Conservation (phyloP, 805 yeast genomes). For the Pichia deserticola region DNA sequence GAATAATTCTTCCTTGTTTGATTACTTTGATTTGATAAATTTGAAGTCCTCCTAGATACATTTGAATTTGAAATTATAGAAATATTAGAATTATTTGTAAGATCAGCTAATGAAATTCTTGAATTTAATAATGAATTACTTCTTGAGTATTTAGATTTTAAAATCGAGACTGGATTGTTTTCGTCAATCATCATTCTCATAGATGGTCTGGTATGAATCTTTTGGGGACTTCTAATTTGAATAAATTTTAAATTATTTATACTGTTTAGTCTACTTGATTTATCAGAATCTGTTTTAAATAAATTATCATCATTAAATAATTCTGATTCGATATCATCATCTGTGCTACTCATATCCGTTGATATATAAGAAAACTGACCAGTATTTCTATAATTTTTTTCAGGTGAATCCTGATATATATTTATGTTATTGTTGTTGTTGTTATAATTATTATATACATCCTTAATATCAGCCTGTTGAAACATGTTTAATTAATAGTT, state of each 20-base stretch:
- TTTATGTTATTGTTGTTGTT: not conserved
- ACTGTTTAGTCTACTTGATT: not conserved
- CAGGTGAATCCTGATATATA: not conserved
- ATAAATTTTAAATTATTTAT: not conserved
- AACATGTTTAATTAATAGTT: too few relatives aligned
- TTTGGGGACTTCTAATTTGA: not conserved
- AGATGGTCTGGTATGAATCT: not conserved
- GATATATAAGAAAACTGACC: not conserved
- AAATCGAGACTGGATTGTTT: not conserved
- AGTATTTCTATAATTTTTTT: not conserved
- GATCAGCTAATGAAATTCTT: not conserved
- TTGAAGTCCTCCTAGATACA: not conserved
- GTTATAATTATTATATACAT: too few relatives aligned
- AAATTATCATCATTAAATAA: constrained; percentile 4
- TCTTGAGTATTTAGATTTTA: not conserved
- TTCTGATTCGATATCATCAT: constrained; percentile 2
- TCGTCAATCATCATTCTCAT: not conserved
- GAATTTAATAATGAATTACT: not conserved
- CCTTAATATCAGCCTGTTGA: too few relatives aligned
- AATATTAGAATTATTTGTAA: not conserved
- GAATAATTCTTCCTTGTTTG: not conserved
- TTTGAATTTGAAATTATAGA: not conserved
- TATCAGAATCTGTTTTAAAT: not conserved
- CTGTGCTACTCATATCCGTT: not conserved
- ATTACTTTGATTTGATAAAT: not conserved